A percentile compares a stretch with the other conserved stretches of the same genome.
Conservation (phyloP, 2,329 filamentous ascomycete genomes). For the Aspergillus quadricinctus region DNA sequence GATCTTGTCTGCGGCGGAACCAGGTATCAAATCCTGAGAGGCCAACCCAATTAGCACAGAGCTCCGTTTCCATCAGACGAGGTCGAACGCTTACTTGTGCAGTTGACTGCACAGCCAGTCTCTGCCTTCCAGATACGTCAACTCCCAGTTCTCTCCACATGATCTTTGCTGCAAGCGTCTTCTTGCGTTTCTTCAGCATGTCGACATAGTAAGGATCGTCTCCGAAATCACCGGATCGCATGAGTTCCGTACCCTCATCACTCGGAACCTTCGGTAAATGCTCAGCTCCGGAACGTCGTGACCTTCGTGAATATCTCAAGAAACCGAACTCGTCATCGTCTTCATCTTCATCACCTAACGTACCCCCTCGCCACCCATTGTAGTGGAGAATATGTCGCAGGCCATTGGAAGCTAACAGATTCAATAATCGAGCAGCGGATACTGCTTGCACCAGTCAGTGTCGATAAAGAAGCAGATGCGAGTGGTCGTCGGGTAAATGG, state of each 20-base stretch:
- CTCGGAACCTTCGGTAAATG: constrained; percentile 82
- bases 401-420: constrained; percentile 51
- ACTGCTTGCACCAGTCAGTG: constrained; percentile 20
- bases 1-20: constrained; percentile 73
- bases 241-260: constrained; percentile 68
- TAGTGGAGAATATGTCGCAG: constrained; percentile 49
- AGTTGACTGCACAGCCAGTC: constrained; percentile 62
- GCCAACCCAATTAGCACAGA: neutral
- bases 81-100: constrained; percentile 52
- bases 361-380: constrained; percentile 24
- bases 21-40: constrained; percentile 69
- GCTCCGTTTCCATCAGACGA: no score
- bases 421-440: constrained; percentile 45
- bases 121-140: constrained; percentile 54
- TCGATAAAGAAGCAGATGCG: neutral
- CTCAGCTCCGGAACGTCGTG: constrained; percentile 41
- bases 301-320: constrained; percentile 45
- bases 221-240: constrained; percentile 80
- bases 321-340: constrained; percentile 26
- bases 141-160: constrained; percentile 78
- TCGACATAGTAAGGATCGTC: constrained; percentile 55
- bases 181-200: constrained; percentile 53
- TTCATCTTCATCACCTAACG: constrained; percentile 23
- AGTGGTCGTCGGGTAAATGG: neutral
- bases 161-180: constrained; percentile 62